Percentiles rank a stretch among this genome's conserved stretches.
Conservation (phyloP, 768 basidiomycete genomes). For the Boletus eberwhitei region DNA sequence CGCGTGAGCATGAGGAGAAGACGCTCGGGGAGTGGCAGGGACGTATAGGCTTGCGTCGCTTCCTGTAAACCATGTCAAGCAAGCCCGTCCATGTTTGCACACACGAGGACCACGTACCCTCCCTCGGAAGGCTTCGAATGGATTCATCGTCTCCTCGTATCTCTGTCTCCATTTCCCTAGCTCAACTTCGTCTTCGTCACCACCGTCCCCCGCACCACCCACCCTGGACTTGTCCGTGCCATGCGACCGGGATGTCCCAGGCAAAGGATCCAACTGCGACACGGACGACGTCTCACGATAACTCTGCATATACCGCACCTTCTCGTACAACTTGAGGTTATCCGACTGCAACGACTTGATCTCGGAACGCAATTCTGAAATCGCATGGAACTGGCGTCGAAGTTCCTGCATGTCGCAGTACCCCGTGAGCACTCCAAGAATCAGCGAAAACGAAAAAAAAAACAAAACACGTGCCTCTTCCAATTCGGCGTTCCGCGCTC, state of each 20-base stretch:
- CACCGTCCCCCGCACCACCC: slow-evolving; percentile 19
- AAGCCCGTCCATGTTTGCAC: background rate
- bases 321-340: slow-evolving; percentile 97
- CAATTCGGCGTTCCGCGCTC: slow-evolving; percentile 93
- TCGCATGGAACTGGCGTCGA: slow-evolving; percentile 90
- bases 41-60: slow-evolving; percentile 89
- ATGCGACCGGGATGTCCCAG: slow-evolving; percentile 31
- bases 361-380: slow-evolving; percentile 90
- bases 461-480: slow-evolving; percentile 78
- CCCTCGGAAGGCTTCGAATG: slow-evolving; percentile 96
- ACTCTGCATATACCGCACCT: slow-evolving; percentile 97
- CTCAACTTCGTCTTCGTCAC: slow-evolving; percentile 50
- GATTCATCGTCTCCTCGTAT: slow-evolving; percentile 98
- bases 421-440: background rate
- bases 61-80: slow-evolving; percentile 53
- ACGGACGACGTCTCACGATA: slow-evolving; percentile 76
- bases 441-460: background rate
- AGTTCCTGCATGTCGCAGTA: slow-evolving; percentile 59
- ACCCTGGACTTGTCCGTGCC: background rate
- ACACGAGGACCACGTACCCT: slow-evolving; percentile 54
- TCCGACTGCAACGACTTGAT: slow-evolving; percentile 90
- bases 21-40: slow-evolving; percentile 87
- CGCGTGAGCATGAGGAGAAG: slow-evolving; percentile 83
- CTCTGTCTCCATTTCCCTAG: slow-evolving; percentile 86
- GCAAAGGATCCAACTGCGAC: slow-evolving; percentile 68